Conservation (phyloP, 2,329 filamentous ascomycete genomes). For the Cordyceps militaris region DNA sequence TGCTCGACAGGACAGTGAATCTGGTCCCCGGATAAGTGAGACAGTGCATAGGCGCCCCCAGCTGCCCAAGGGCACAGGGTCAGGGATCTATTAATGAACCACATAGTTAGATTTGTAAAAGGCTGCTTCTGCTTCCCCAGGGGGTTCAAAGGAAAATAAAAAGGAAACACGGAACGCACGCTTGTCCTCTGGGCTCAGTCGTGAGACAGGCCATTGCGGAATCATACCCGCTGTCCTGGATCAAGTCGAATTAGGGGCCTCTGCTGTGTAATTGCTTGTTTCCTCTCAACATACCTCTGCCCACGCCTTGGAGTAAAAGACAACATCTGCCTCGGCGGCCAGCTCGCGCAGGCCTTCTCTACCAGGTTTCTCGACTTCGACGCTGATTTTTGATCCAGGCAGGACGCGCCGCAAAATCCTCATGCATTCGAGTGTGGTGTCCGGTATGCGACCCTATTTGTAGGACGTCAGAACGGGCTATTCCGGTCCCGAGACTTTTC, state of each 20-base stretch:
- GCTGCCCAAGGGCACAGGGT: conserved; percentile 55
- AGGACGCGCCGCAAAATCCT: conserved; percentile 41
- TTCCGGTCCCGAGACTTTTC: background rate
- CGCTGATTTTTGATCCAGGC: conserved; percentile 49
- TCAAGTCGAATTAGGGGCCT: background rate
- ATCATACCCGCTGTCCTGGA: conserved; percentile 31
- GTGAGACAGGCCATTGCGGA: conserved; percentile 46
- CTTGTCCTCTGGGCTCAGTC: conserved; percentile 34
- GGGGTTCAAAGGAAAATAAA: background rate
- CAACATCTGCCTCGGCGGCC: conserved; percentile 56
- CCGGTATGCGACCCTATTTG: conserved; percentile 54
- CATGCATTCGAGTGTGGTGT: conserved; percentile 54
- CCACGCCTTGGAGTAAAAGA: conserved; percentile 69
- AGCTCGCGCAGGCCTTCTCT: conserved; percentile 52
- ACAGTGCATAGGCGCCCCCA: conserved; percentile 34
- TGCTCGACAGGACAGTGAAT: conserved; percentile 35
- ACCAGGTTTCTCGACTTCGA: conserved; percentile 66
- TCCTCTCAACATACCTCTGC: conserved; percentile 48
- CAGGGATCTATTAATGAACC: conserved; percentile 30
- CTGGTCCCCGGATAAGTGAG: conserved; percentile 23
- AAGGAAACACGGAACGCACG: conserved; percentile 32
- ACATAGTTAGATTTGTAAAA: conserved; percentile 1
- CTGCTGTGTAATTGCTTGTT: background rate
- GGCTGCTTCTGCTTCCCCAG: background rate
- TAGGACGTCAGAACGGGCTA: background rate